Conservation (phyloP, 139 green algal species). For the Trebouxia sp. region DNA sequence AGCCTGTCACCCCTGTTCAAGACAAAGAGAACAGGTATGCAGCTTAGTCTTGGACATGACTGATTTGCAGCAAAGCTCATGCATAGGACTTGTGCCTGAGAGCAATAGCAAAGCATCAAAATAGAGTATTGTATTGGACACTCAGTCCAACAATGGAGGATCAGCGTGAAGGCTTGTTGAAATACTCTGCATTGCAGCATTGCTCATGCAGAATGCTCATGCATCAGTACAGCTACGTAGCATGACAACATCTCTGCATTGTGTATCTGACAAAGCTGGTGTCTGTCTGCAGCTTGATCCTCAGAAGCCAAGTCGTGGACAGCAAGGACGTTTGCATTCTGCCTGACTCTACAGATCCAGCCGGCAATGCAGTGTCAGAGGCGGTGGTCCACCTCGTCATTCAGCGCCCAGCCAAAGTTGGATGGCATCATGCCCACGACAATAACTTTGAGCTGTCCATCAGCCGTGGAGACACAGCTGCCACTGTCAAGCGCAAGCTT, state of each 20-base stretch:
- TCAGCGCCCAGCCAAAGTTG: conserved; percentile 40
- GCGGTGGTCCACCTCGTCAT: conserved; percentile 58
- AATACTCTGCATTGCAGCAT: too few species aligned
- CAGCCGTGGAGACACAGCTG: conserved; percentile 38
- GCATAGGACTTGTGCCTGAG: too few species aligned
- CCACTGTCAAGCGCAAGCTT: conserved; percentile 47
- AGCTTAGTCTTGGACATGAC: too few species aligned
- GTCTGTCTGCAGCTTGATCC: conserved; percentile 20
- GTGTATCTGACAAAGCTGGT: neutral
- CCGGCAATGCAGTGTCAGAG: neutral
- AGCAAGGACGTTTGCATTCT: neutral
- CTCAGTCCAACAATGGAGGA: too few species aligned
- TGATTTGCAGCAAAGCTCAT: too few species aligned
- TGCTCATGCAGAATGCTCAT: too few species aligned
- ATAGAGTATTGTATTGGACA: too few species aligned
- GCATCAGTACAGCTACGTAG: too few species aligned
- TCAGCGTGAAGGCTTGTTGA: too few species aligned
- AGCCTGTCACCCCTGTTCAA: neutral
- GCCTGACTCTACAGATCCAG: neutral
- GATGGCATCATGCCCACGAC: neutral
- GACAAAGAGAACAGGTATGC: too few species aligned
- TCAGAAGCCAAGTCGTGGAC: conserved; percentile 22
- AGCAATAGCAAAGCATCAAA: too few species aligned
- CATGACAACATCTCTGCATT: too few species aligned
- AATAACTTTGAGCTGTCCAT: conserved; percentile 57